phyloP scores from a whole-genome alignment of 2,329 filamentous ascomycete species.

The Elsinoe necatrix region DNA sequence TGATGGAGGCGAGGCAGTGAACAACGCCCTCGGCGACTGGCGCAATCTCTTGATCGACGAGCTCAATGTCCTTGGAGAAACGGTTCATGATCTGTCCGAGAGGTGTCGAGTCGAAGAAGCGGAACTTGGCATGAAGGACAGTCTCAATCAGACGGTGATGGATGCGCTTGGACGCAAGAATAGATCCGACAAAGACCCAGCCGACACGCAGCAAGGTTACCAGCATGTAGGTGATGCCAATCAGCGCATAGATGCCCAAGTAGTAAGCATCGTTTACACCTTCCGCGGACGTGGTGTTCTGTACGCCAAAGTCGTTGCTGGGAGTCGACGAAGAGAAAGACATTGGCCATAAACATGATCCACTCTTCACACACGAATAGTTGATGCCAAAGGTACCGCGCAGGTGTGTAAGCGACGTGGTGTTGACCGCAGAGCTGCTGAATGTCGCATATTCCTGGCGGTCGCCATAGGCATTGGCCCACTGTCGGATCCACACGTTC shows the following conservation, averaged over 20 bases:
- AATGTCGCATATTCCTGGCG: constrained; percentile 32
- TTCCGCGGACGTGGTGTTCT: background rate
- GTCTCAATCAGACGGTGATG: constrained; percentile 70
- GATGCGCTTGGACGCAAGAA: constrained; percentile 77
- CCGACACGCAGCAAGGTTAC: constrained; percentile 75
- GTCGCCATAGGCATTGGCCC: constrained; percentile 77
- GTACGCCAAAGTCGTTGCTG: constrained; percentile 14
- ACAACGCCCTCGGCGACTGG: constrained; percentile 74
- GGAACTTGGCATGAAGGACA: constrained; percentile 84
- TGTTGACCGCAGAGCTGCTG: constrained; percentile 18
- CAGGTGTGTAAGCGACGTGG: constrained; percentile 30
- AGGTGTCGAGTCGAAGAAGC: constrained; percentile 94
- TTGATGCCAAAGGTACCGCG: constrained; percentile 32
- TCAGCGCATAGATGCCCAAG: constrained; percentile 68
- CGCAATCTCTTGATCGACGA: constrained; percentile 91
- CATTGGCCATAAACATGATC: constrained; percentile 42
- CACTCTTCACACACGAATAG: constrained; percentile 42
- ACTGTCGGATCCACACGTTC: constrained; percentile 89
- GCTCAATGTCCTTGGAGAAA: constrained; percentile 95
- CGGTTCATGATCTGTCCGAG: constrained; percentile 96
- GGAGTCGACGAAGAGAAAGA: constrained; percentile 23
- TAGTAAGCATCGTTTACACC: constrained; percentile 74
- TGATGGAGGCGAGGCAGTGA: constrained; percentile 57
- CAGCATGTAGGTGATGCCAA: constrained; percentile 69
- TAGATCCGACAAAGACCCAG: constrained; percentile 85